Conservation (phyloP, 192 early-diverging fungal species). For the Podila horticola region DNA sequence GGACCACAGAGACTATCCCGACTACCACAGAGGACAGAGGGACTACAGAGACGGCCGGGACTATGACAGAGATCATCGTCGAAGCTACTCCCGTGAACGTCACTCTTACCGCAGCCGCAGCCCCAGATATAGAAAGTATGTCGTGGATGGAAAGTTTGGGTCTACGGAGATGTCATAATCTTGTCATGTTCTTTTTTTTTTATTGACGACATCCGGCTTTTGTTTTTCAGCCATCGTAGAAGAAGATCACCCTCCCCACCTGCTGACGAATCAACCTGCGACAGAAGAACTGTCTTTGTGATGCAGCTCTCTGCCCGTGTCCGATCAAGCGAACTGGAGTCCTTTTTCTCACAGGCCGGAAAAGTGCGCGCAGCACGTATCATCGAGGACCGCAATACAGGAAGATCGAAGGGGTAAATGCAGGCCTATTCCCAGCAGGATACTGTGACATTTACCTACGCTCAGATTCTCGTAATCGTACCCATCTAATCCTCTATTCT, state of each 20-base stretch:
- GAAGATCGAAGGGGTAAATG: slow-evolving; percentile 87
- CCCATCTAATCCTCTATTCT: not conserved
- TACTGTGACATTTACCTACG: not conserved
- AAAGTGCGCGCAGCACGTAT: slow-evolving; percentile 89
- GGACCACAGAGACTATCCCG: slow-evolving; percentile 31
- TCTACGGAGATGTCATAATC: too few relatives aligned
- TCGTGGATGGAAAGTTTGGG: not conserved
- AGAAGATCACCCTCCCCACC: slow-evolving; percentile 72
- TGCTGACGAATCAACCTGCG: slow-evolving; percentile 81
- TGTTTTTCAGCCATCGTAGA: slow-evolving; percentile 30
- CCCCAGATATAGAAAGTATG: slow-evolving; percentile 30
- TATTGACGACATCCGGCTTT: not conserved
- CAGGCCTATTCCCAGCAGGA: not conserved
- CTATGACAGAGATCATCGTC: slow-evolving; percentile 44
- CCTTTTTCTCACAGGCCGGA: slow-evolving; percentile 86
- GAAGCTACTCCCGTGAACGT: slow-evolving; percentile 43
- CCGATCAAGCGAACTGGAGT: slow-evolving; percentile 80
- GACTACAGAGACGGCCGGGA: slow-evolving; percentile 53
- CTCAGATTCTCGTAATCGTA: not conserved
- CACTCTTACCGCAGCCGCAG: slow-evolving; percentile 27
- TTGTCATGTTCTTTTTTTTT: not conserved
- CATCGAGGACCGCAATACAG: slow-evolving; percentile 84
- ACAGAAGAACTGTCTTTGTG: slow-evolving; percentile 94
- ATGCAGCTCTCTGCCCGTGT: slow-evolving; percentile 91
- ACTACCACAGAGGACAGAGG: slow-evolving; percentile 23